These are phyloP conservation scores for Hirschioporus abietinus DNA, from an alignment of 768 basidiomycete genomes.

Conservation along the genomic window DNA sequence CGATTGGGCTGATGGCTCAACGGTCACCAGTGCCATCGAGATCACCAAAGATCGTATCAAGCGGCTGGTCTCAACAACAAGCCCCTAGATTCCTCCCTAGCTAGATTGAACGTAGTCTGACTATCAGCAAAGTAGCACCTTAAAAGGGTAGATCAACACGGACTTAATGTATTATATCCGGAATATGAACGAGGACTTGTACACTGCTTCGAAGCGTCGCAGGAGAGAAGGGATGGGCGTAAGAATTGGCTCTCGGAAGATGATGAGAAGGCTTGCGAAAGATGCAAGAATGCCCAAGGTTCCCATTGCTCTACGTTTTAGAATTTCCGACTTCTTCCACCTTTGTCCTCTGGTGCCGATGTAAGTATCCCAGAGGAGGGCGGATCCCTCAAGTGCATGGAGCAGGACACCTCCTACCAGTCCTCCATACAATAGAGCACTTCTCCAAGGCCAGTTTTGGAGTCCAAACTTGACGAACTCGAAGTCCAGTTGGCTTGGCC, in stretches of 20 bases:
- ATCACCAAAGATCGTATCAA: not conserved
- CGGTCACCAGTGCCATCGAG: not conserved
- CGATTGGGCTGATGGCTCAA: not conserved
- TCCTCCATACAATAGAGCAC: constrained; percentile 56
- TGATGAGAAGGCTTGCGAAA: not conserved
- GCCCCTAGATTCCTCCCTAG: too few species aligned
- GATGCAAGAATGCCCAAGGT: not conserved
- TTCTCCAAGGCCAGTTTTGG: constrained; percentile 53
- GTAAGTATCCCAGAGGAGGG: constrained; percentile 45
- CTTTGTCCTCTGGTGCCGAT: not conserved
- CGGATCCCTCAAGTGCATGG: constrained; percentile 60
- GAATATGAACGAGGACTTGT: not conserved
- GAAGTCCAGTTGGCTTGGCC: constrained; percentile 75
- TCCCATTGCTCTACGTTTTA: not conserved
- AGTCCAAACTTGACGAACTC: constrained; percentile 78
- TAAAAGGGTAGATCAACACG: not conserved
- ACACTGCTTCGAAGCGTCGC: not conserved
- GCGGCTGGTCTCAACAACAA: too few species aligned
- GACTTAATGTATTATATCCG: not conserved
- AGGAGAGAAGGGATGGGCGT: not conserved
- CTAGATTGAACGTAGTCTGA: too few species aligned
- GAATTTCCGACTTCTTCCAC: not conserved
- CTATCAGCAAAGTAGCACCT: not conserved
- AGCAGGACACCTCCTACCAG: constrained; percentile 50
- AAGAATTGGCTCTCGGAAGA: not conserved